phyloP scores from a whole-genome alignment of 805 yeast species.

The Candida pseudofarinosa region DNA sequence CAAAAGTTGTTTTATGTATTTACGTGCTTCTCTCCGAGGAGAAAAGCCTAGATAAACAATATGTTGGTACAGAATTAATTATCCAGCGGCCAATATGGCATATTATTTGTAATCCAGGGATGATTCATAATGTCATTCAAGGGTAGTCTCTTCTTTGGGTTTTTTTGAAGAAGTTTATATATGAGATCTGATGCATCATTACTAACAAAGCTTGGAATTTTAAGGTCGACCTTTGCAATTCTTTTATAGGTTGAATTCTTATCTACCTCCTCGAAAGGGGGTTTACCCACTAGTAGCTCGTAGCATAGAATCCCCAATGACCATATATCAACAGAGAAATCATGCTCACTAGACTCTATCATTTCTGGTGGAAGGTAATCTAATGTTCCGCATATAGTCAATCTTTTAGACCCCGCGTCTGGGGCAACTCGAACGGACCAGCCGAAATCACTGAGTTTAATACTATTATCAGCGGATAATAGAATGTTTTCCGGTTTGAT shows the following conservation, averaged over 20 bases:
- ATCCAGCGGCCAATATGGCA: conserved; percentile 52
- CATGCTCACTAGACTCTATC: conserved; percentile 80
- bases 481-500: conserved; percentile 91
- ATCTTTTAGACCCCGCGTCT: conserved; percentile 38
- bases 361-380: conserved; percentile 96
- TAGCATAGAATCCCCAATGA: conserved; percentile 83
- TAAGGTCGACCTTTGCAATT: conserved; percentile 72
- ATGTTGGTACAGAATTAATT: too few relatives aligned
- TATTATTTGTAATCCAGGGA: conserved; percentile 78
- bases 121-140: conserved; percentile 63
- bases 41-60: too few relatives aligned
- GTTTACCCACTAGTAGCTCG: conserved; percentile 81
- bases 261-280: conserved; percentile 86
- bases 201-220: conserved; percentile 67
- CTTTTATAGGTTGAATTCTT: conserved; percentile 75
- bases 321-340: conserved; percentile 83
- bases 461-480: conserved; percentile 66
- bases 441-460: conserved; percentile 91
- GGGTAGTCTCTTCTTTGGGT: conserved; percentile 62
- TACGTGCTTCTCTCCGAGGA: too few relatives aligned
- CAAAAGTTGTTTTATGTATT: too few relatives aligned
- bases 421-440: conserved; percentile 63
- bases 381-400: conserved; percentile 90
- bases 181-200: conserved; percentile 78
- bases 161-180: conserved; percentile 54